Percentiles rank a stretch among this genome's conserved stretches.
Conservation (phyloP, 2,329 filamentous ascomycete species). For the Colletotrichum brevisporum region DNA sequence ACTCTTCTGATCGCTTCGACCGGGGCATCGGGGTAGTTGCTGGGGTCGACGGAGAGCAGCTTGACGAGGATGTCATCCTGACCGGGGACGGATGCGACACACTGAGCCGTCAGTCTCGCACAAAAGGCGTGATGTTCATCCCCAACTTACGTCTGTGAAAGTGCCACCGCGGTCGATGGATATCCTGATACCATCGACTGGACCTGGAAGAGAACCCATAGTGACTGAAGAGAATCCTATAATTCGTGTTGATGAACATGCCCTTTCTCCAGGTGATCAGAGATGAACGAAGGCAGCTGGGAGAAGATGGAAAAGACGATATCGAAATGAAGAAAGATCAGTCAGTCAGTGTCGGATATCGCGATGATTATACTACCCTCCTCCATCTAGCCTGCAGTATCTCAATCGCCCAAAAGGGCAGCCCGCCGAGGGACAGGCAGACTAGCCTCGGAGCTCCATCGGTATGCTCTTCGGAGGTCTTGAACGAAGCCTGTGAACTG, state of each 20-base stretch:
- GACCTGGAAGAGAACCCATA: constrained; percentile 35
- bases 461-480: constrained; percentile 17
- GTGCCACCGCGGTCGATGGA: constrained; percentile 59
- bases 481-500: background rate
- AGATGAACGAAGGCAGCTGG: background rate
- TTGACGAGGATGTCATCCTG: constrained; percentile 78
- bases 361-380: constrained; percentile 22
- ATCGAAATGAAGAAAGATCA: background rate
- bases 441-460: constrained; percentile 26
- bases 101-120: background rate
- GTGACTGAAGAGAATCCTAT: background rate
- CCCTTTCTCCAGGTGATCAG: background rate
- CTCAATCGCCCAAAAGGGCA: constrained; percentile 24
- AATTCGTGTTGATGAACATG: background rate
- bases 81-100: constrained; percentile 33
- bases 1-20: constrained; percentile 77
- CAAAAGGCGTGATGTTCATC: constrained; percentile 73
- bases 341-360: constrained; percentile 7
- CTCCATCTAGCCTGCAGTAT: background rate
- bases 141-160: constrained; percentile 73
- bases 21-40: constrained; percentile 80
- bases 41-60: constrained; percentile 78
- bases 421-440: constrained; percentile 11
- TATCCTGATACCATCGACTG: constrained; percentile 37
- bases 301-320: background rate